phyloP scores from a whole-genome alignment of 208 protist genomes.

The Crithidia thermophila region DNA sequence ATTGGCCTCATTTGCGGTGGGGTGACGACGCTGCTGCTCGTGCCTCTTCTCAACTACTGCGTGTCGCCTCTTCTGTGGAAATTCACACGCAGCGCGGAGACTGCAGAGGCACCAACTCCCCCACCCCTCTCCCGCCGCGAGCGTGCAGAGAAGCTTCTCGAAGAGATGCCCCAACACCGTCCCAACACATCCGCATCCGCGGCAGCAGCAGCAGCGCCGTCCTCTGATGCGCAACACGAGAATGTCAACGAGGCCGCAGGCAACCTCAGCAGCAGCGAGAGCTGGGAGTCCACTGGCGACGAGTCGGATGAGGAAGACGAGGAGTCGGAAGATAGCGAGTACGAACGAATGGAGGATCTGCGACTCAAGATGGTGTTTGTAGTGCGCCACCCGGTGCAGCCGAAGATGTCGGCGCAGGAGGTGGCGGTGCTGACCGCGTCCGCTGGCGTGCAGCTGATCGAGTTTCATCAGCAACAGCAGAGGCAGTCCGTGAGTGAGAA shows the following conservation, averaged over 20 bases:
- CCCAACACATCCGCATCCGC: not conserved
- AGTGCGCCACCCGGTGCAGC: slow-evolving; percentile 42
- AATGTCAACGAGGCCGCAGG: not conserved
- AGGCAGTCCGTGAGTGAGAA: not conserved
- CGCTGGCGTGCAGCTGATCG: slow-evolving; percentile 50
- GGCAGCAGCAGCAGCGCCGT: too few species aligned
- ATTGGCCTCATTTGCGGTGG: slow-evolving; percentile 9
- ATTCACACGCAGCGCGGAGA: not conserved
- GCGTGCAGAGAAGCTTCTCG: slow-evolving; percentile 22
- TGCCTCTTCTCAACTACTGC: slow-evolving; percentile 1
- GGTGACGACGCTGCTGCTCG: not conserved
- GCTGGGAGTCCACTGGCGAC: slow-evolving; percentile 17
- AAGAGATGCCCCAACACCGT: slow-evolving; percentile 10
- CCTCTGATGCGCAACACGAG: too few species aligned
- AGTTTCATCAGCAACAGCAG: slow-evolving; percentile 12
- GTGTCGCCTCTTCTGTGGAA: not conserved
- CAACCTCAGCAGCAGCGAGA: slow-evolving; percentile 2
- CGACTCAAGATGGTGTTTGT: slow-evolving; percentile 80
- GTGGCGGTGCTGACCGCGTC: slow-evolving; percentile 42
- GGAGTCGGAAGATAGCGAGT: slow-evolving; percentile 42
- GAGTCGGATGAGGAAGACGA: slow-evolving; percentile 34
- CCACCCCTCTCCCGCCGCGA: slow-evolving; percentile 6
- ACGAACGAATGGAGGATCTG: slow-evolving; percentile 51
- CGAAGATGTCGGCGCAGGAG: slow-evolving; percentile 48
- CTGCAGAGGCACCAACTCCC: not conserved